Percentiles rank a stretch among this genome's conserved stretches.
These are phyloP conservation scores for Mortierella sp. DNA, from an alignment of 371 early-diverging fungal genomes.

Conservation along the genomic window DNA sequence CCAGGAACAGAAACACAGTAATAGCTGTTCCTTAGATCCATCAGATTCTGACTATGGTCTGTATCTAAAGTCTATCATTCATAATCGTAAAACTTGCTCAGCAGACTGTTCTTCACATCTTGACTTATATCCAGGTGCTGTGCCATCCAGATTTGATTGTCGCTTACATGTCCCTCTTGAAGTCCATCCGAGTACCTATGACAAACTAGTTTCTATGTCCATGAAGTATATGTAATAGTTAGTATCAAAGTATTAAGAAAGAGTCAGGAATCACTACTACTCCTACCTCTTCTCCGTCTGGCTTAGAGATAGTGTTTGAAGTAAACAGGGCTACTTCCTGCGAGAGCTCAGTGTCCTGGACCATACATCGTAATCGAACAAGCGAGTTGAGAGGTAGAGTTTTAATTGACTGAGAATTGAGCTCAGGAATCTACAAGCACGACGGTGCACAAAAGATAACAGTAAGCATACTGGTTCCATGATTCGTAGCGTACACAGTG, in stretches of 20 bases:
- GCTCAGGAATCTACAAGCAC: slow-evolving; percentile 62
- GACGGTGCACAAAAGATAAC: not conserved
- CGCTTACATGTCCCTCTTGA: slow-evolving; percentile 19
- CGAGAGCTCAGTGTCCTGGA: slow-evolving; percentile 75
- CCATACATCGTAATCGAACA: slow-evolving; percentile 76
- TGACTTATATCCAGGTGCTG: not conserved
- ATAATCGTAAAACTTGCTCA: not conserved
- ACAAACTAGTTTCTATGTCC: slow-evolving; percentile 34
- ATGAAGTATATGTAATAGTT: not conserved
- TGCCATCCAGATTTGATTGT: not conserved
- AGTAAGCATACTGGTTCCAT: too few relatives aligned
- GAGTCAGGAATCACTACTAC: not conserved
- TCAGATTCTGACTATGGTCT: slow-evolving; percentile 20
- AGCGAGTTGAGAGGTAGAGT: slow-evolving; percentile 62
- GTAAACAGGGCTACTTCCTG: slow-evolving; percentile 70
- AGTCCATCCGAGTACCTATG: slow-evolving; percentile 56
- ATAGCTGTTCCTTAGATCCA: slow-evolving; percentile 55
- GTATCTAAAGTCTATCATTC: slow-evolving; percentile 4
- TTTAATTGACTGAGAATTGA: slow-evolving; percentile 60
- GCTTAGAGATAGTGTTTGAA: slow-evolving; percentile 16
- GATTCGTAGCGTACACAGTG: too few relatives aligned
- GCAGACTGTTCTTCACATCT: not conserved
- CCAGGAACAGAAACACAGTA: slow-evolving; percentile 78
- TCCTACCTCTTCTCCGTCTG: slow-evolving; percentile 51
- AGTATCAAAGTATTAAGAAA: not conserved